A percentile compares a stretch with the other conserved stretches of the same genome.
Evolutionary conservation across 352 stramenopile species (phyloP).

Genomic region (Phytophthora sp.): DNA sequence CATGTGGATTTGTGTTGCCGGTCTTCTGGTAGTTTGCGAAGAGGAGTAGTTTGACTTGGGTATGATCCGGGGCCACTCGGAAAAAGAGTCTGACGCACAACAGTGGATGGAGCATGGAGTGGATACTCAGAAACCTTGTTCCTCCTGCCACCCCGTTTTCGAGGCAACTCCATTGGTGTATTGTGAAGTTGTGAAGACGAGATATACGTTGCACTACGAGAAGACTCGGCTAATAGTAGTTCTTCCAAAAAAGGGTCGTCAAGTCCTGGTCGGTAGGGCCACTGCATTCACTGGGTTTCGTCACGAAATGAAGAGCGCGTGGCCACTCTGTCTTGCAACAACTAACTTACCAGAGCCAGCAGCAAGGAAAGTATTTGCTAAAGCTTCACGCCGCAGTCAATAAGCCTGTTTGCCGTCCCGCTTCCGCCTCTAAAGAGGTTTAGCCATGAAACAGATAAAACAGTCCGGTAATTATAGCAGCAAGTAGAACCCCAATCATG

Average conservation of each 20-base stretch:
- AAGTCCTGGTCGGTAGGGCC: slow-evolving; percentile 10
- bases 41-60: slow-evolving; percentile 41
- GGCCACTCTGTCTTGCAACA: neutral
- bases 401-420: too few relatives aligned
- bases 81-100: slow-evolving; percentile 51
- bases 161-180: slow-evolving; percentile 15
- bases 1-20: slow-evolving; percentile 15
- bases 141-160: slow-evolving; percentile 35
- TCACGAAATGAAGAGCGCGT: neutral
- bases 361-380: neutral
- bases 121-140: slow-evolving; percentile 42
- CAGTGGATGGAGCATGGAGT: slow-evolving; percentile 39
- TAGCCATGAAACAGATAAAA: neutral
- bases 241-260: slow-evolving; percentile 49
- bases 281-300: slow-evolving; percentile 30
- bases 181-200: neutral
- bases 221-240: slow-evolving; percentile 37
- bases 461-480: slow-evolving; percentile 24
- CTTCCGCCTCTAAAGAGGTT: too few relatives aligned
- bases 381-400: neutral
- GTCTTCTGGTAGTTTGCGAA: slow-evolving; percentile 30
- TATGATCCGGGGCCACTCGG: slow-evolving; percentile 52
- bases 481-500: neutral
- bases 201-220: slow-evolving; percentile 14
- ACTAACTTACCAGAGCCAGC: slow-evolving; percentile 1